These are phyloP conservation scores for Priceomyces medius DNA, from an alignment of 805 yeast genomes.

Conservation along the genomic window DNA sequence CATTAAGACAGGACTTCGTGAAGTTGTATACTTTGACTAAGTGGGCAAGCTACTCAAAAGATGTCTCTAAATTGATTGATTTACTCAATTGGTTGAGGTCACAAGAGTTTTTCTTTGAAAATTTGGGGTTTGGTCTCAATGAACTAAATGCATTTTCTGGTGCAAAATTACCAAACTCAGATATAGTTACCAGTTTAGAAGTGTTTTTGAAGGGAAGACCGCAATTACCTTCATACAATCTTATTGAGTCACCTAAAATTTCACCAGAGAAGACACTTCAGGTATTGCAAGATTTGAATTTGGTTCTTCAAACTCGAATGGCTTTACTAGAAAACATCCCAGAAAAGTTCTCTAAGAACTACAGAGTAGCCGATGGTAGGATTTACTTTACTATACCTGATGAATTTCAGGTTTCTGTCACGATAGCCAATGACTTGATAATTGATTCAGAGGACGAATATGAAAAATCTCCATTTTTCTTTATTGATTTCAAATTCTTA, in stretches of 20 bases:
- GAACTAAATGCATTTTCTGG: slow-evolving; percentile 71
- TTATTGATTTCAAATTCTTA: slow-evolving; percentile 71
- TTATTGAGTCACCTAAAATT: slow-evolving; percentile 49
- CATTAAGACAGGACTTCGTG: slow-evolving; percentile 77
- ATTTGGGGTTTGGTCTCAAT: slow-evolving; percentile 62
- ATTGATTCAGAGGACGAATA: slow-evolving; percentile 50
- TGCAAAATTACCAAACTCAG: slow-evolving; percentile 92
- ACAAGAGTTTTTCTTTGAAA: slow-evolving; percentile 67
- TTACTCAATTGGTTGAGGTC: slow-evolving; percentile 82
- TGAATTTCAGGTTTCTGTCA: slow-evolving; percentile 62
- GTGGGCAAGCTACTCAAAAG: slow-evolving; percentile 78
- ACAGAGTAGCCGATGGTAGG: slow-evolving; percentile 72
- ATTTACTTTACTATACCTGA: slow-evolving; percentile 60
- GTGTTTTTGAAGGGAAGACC: slow-evolving; percentile 80
- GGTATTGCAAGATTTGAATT: slow-evolving; percentile 67
- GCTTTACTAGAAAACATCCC: slow-evolving; percentile 71
- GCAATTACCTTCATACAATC: slow-evolving; percentile 62
- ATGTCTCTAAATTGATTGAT: slow-evolving; percentile 76
- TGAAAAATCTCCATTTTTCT: slow-evolving; percentile 60
- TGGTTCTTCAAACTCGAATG: slow-evolving; percentile 69
- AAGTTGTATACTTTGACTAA: slow-evolving; percentile 82
- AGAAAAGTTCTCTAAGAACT: slow-evolving; percentile 52
- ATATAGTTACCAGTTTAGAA: slow-evolving; percentile 81
- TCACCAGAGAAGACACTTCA: slow-evolving; percentile 56
- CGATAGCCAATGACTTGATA: slow-evolving; percentile 60